A percentile compares a stretch with the other conserved stretches of the same genome.
phyloP scores from a whole-genome alignment of 768 basidiomycete genomes.

The Boletus rex-veris region DNA sequence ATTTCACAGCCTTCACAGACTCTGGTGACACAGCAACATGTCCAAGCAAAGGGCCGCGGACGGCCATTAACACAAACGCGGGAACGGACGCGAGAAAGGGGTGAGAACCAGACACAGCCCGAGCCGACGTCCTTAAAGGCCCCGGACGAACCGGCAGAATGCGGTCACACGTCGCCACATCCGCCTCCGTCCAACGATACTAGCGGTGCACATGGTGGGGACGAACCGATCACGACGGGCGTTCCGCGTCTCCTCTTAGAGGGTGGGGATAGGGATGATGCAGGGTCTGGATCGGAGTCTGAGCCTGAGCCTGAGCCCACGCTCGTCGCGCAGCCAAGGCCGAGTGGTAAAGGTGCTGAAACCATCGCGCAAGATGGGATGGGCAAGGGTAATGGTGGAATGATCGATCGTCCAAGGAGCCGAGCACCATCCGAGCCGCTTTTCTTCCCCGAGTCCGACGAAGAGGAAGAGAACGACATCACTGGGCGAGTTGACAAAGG shows the following conservation, averaged over 20 bases:
- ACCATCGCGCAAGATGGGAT: background rate
- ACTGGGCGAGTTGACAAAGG: background rate
- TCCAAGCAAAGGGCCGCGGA: slow-evolving; percentile 3
- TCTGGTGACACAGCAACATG: slow-evolving; percentile 3
- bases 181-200: background rate
- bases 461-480: background rate
- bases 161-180: background rate
- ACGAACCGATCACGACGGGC: slow-evolving; percentile 6
- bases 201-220: background rate
- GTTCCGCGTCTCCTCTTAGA: slow-evolving; percentile 8
- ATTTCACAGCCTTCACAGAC: slow-evolving; percentile 21
- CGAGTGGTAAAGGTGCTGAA: background rate
- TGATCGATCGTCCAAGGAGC: slow-evolving; percentile 7
- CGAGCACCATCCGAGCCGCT: slow-evolving; percentile 21
- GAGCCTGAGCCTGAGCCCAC: slow-evolving; percentile 18
- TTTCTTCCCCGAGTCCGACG: slow-evolving; percentile 27
- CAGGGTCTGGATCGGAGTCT: background rate
- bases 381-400: background rate
- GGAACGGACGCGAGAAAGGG: background rate
- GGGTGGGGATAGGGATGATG: background rate
- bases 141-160: background rate
- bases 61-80: background rate
- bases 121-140: background rate
- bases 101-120: slow-evolving; percentile 2
- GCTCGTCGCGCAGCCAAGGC: slow-evolving; percentile 8